Evolutionary conservation across 495 filamentous ascomycete genomes (phyloP).

Genomic region (Penicillium egyptiacum): DNA sequence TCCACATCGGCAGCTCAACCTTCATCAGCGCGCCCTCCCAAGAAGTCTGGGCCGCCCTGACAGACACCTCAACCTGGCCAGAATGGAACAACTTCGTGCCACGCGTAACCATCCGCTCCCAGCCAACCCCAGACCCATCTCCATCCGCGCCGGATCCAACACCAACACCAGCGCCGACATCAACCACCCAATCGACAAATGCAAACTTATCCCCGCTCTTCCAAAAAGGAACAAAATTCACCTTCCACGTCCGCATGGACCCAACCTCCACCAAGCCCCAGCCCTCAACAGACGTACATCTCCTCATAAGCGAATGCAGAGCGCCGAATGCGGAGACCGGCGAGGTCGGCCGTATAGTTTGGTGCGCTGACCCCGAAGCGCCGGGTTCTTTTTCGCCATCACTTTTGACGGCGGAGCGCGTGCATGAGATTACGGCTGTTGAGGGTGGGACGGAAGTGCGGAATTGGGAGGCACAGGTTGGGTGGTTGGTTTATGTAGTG

Average conservation of each 20-base stretch:
- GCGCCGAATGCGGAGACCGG: constrained; percentile 26
- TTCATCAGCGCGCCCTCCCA: constrained; percentile 35
- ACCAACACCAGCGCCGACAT: not conserved
- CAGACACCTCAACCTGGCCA: constrained; percentile 45
- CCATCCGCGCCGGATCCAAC: not conserved
- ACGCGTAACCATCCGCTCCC: constrained; percentile 41
- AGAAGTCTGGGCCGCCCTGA: constrained; percentile 38
- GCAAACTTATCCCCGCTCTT: constrained; percentile 27
- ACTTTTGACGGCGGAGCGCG: constrained; percentile 39
- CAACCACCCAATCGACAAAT: not conserved
- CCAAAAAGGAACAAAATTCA: constrained; percentile 38
- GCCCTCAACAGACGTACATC: constrained; percentile 23
- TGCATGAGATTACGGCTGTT: constrained; percentile 41
- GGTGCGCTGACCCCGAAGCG: constrained; percentile 31
- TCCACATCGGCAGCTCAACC: constrained; percentile 37
- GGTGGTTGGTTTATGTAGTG: constrained; percentile 41
- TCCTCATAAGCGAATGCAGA: constrained; percentile 32
- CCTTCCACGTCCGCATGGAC: constrained; percentile 48
- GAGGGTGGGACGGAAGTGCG: constrained; percentile 37
- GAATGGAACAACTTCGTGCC: constrained; percentile 48
- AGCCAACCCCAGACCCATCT: constrained; percentile 17
- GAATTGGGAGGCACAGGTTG: constrained; percentile 47
- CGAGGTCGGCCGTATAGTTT: constrained; percentile 37
- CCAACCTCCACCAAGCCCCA: constrained; percentile 32
- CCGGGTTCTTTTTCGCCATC: constrained; percentile 29